phyloP scores from a whole-genome alignment of 495 filamentous ascomycete species.

The Poronia punctata region DNA sequence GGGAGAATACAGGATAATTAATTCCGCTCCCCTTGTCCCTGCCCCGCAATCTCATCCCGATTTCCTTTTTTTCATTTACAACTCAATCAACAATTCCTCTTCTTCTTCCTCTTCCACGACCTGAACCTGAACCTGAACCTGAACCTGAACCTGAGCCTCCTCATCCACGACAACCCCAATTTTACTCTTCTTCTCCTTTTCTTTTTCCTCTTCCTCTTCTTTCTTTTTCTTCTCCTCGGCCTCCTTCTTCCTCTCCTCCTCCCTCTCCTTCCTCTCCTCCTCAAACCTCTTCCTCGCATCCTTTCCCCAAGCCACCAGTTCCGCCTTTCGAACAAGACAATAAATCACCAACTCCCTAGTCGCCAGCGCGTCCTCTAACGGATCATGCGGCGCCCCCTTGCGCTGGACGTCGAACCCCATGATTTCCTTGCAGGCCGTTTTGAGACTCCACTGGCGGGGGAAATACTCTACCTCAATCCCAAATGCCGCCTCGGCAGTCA shows the following conservation, averaged over 20 bases:
- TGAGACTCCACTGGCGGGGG: constrained; percentile 18
- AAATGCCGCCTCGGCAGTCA: constrained; percentile 19
- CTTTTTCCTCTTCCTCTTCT: not conserved
- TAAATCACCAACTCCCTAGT: constrained; percentile 31
- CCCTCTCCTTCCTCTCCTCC: constrained; percentile 4
- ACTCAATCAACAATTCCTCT: no score
- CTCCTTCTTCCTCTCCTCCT: constrained; percentile 12
- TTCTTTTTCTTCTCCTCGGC: constrained; percentile 11
- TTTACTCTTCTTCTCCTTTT: not conserved
- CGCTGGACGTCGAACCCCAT: constrained; percentile 29
- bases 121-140: no score
- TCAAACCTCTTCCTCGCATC: constrained; percentile 7
- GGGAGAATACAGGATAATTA: no score
- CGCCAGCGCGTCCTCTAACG: constrained; percentile 37
- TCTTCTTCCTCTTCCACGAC: no score
- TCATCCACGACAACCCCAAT: no score
- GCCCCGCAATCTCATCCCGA: no score
- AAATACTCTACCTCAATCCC: constrained; percentile 10
- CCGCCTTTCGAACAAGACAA: constrained; percentile 16
- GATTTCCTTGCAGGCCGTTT: constrained; percentile 19
- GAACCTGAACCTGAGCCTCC: no score
- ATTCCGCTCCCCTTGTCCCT: no score
- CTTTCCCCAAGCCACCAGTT: constrained; percentile 10
- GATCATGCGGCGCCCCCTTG: constrained; percentile 23
- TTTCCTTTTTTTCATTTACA: no score